A percentile compares a stretch with the other conserved stretches of the same genome.
phyloP scores from a whole-genome alignment of 805 yeast species.

The Candida maesae region DNA sequence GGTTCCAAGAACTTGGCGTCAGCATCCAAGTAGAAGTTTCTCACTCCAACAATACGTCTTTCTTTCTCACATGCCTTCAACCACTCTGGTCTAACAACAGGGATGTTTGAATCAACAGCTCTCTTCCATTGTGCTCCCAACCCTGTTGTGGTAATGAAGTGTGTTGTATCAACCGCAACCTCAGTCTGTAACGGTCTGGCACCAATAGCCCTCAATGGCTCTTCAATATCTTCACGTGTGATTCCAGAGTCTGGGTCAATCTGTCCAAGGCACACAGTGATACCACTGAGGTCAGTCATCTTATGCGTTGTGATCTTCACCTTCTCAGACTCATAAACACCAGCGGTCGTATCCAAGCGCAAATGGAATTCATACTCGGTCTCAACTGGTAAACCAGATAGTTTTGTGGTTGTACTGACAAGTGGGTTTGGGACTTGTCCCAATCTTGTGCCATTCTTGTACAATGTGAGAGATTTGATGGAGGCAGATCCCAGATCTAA shows the following conservation, averaged over 20 bases:
- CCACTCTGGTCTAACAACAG: slow-evolving; percentile 96
- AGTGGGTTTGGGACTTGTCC: slow-evolving; percentile 84
- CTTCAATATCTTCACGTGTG: slow-evolving; percentile 52
- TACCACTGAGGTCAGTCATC: slow-evolving; percentile 93
- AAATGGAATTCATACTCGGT: slow-evolving; percentile 76
- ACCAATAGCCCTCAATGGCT: slow-evolving; percentile 64
- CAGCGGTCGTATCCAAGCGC: slow-evolving; percentile 84
- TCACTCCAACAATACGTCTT: slow-evolving; percentile 86
- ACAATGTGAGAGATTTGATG: slow-evolving; percentile 70
- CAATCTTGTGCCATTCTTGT: slow-evolving; percentile 64
- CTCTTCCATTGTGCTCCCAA: slow-evolving; percentile 70
- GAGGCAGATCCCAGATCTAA: slow-evolving; percentile 79
- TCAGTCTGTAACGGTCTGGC: slow-evolving; percentile 73
- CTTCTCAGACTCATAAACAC: slow-evolving; percentile 66
- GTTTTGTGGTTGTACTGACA: slow-evolving; percentile 73
- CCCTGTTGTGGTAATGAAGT: slow-evolving; percentile 74
- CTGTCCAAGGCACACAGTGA: slow-evolving; percentile 86
- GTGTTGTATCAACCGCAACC: slow-evolving; percentile 90
- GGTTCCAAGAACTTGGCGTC: slow-evolving; percentile 40
- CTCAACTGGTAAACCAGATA: slow-evolving; percentile 89
- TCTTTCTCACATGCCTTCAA: slow-evolving; percentile 88
- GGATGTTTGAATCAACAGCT: slow-evolving; percentile 84
- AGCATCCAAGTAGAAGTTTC: slow-evolving; percentile 72
- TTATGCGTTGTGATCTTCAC: slow-evolving; percentile 81
- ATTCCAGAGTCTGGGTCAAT: slow-evolving; percentile 50